Conservation (phyloP, 78 protist genomes). For the Guillardia theta region DNA sequence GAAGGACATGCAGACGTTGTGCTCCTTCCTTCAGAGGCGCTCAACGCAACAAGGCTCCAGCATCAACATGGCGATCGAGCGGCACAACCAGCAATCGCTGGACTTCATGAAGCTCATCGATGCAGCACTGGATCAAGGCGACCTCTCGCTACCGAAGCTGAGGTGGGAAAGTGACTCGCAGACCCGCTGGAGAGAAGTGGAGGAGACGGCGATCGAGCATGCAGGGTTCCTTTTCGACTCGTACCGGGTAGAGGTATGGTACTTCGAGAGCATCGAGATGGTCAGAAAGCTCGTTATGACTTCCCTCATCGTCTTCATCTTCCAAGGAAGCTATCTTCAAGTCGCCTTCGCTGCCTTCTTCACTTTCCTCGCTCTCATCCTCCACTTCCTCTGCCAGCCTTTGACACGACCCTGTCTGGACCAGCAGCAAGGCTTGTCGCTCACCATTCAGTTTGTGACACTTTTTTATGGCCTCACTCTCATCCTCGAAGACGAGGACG, state of each 20-base stretch:
- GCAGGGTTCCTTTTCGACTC: neutral
- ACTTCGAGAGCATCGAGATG: neutral
- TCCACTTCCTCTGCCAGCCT: neutral
- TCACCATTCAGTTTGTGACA: neutral
- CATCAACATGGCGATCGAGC: too few relatives aligned
- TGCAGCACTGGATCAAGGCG: too few relatives aligned
- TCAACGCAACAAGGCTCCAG: too few relatives aligned
- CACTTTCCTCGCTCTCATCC: neutral
- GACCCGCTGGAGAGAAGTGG: neutral
- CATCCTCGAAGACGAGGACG: too few relatives aligned
- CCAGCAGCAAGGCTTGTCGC: neutral
- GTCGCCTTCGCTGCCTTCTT: neutral
- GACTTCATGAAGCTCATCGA: too few relatives aligned
- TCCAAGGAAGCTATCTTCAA: neutral
- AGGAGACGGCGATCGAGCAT: neutral
- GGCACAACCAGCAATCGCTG: too few relatives aligned
- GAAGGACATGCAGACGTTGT: too few relatives aligned
- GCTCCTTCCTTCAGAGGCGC: too few relatives aligned
- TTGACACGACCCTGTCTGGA: neutral
- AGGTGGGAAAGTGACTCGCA: neutral
- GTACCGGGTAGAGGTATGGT: neutral
- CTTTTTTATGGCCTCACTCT: neutral
- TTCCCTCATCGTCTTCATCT: neutral
- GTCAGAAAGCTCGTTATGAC: neutral
- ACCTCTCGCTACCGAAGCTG: neutral